Evolutionary conservation across 495 filamentous ascomycete genomes (phyloP), one percentile per base, ranked within the genome.

Genomic region (Xylaria longipes): DNA sequence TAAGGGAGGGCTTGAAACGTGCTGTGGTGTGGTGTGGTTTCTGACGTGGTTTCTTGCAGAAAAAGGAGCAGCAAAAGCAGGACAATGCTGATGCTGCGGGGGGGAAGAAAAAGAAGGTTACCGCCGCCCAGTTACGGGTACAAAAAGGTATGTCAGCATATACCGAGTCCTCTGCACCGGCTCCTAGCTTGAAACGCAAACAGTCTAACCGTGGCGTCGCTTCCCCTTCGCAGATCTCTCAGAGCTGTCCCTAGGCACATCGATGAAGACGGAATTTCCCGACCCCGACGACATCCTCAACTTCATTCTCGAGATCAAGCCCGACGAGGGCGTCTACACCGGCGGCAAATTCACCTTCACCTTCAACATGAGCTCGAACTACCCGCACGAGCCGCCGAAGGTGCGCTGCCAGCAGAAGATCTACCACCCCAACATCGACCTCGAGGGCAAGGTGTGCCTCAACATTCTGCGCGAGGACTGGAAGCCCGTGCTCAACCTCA

Each of bases 321-420:
- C 96, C 11, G 96, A 99, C 84, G 96, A 98, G 84, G 96, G 96
- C 80, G 96, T 99, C 90, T 99, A 99, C 86, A 93, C 93, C 79
- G 91, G 91, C 76, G 97, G 96, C 65, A 80, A 85, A 15, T 99
- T 99, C 83, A 88, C 90, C 75, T 99, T 99, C 84, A 92, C 84
- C 50, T 98, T 99, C 83, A 87, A 88, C 74, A 97, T 98, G 83
- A 92, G 93, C 78, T 93, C 95, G 76, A 94, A 92, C 83, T 99
- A 97, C 85, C 96, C 96, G 11, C 97, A 98, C 81, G 96, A 98
- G 80, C 95, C 96, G 70, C 96, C 96, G 1, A 98, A 98, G 82
- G 97, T 99, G 75, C 97, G 95, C 79, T 98, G 96, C 82, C 93
- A 91, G 68, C 93, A 99, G 81, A 99, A 97, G 86, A 98, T 98